Conservation (phyloP, 2,329 filamentous ascomycete genomes). For the Exophiala spinifera region DNA sequence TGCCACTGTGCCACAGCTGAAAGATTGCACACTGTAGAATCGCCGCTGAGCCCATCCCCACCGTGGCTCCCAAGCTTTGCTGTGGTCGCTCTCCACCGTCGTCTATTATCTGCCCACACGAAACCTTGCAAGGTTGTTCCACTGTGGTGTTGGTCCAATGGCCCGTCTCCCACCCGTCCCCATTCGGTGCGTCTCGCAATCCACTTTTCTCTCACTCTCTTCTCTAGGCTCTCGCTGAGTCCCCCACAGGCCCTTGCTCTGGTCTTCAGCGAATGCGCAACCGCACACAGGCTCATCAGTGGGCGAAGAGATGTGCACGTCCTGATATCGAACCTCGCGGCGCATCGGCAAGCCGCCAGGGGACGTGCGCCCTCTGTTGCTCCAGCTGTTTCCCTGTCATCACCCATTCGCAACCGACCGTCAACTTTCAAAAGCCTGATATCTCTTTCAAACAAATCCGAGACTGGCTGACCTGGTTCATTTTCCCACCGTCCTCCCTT, state of each 20-base stretch:
- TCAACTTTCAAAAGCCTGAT: constrained; percentile 6
- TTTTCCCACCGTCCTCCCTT: constrained; percentile 13
- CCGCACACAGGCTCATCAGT: no score
- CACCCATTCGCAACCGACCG: constrained; percentile 1
- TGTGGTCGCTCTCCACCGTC: neutral
- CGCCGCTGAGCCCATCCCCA: neutral
- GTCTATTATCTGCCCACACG: no score
- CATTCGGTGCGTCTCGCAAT: no score
- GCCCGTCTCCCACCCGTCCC: neutral
- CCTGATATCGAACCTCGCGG: constrained; percentile 4
- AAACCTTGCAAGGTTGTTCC: neutral
- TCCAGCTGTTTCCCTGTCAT: constrained; percentile 22
- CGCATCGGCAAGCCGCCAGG: neutral
- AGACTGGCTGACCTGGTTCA: constrained; percentile 8
- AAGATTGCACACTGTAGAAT: neutral
- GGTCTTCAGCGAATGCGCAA: no score
- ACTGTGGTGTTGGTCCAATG: neutral
- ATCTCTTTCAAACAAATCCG: constrained; percentile 6
- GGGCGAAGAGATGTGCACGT: no score
- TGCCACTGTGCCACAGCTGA: neutral
- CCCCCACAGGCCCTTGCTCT: neutral
- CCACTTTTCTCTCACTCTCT: neutral
- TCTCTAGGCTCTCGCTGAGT: neutral
- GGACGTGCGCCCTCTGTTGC: constrained; percentile 18
- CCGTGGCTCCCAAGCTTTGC: constrained; percentile 3